phyloP scores from a whole-genome alignment of 1,284 basidiomycete species.

The Fereydounia khargensis region DNA sequence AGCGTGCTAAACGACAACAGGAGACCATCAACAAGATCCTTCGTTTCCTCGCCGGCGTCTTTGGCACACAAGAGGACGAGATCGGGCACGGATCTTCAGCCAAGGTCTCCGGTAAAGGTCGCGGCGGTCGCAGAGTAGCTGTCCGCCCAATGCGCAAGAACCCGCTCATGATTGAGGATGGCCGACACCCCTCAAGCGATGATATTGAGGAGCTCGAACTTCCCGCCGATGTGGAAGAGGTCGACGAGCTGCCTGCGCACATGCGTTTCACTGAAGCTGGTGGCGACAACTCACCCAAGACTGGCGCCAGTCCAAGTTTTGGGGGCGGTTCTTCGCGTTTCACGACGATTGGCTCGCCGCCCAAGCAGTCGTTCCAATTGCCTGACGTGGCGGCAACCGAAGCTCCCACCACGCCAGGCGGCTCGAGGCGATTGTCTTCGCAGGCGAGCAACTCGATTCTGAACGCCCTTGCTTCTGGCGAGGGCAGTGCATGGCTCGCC shows the following conservation, averaged over 20 bases:
- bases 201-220: constrained; percentile 20
- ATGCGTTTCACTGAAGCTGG: constrained; percentile 27
- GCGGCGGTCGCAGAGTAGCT: constrained; percentile 47
- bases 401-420: constrained; percentile 31
- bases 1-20: constrained; percentile 83
- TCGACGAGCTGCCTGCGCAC: constrained; percentile 34
- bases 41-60: constrained; percentile 88
- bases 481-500: constrained; percentile 42
- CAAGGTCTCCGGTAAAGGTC: constrained; percentile 21
- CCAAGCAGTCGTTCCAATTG: constrained; percentile 10
- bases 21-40: constrained; percentile 97
- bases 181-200: constrained; percentile 8
- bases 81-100: constrained; percentile 11
- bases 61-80: constrained; percentile 65
- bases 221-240: constrained; percentile 26
- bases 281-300: constrained; percentile 22
- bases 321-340: constrained; percentile 19
- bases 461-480: constrained; percentile 39
- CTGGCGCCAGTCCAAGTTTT: constrained; percentile 3
- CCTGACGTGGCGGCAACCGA: constrained; percentile 19
- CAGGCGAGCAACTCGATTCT: constrained; percentile 43
- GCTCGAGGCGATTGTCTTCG: constrained; percentile 20
- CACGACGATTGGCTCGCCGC: constrained; percentile 25
- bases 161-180: constrained; percentile 33
- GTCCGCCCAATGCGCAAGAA: constrained; percentile 26